Conservation (phyloP, 2,329 filamentous ascomycete genomes). For the Cladosporium austrohemisphaericum region DNA sequence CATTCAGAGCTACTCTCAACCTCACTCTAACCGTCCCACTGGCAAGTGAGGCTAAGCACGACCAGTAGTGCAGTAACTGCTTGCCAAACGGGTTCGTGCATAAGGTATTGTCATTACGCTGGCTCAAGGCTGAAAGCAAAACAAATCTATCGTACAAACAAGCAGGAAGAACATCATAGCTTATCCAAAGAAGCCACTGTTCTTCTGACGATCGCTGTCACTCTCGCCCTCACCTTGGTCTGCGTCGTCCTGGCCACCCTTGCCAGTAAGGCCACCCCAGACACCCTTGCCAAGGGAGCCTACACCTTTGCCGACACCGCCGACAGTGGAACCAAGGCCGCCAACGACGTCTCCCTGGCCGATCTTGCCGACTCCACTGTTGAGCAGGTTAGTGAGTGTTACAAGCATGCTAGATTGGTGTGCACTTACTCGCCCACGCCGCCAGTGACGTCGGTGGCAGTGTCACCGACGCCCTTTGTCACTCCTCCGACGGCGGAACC, state of each 20-base stretch:
- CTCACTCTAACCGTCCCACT: no score
- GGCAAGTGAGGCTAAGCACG: no score
- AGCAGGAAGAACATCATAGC: background rate
- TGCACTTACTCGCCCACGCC: conserved; percentile 45
- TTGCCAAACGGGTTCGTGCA: no score
- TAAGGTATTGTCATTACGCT: conserved; percentile 2
- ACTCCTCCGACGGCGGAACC: conserved; percentile 42
- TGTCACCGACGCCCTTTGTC: conserved; percentile 40
- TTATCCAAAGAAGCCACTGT: conserved; percentile 4
- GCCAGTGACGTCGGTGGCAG: conserved; percentile 39
- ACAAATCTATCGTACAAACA: background rate
- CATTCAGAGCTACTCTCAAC: no score
- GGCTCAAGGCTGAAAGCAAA: no score
- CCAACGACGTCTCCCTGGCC: conserved; percentile 45
- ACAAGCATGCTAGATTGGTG: no score
- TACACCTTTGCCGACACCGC: conserved; percentile 36
- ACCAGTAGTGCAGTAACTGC: no score
- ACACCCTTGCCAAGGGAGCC: conserved; percentile 29
- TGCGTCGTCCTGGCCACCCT: conserved; percentile 20
- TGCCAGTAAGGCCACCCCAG: conserved; percentile 31
- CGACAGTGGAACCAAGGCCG: conserved; percentile 40
- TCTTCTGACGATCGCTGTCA: conserved; percentile 5
- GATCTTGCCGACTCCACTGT: conserved; percentile 42
- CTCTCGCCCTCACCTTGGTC: conserved; percentile 15
- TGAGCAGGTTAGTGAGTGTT: no score